Evolutionary conservation across 169 alveolate species (phyloP), one percentile per base, ranked within the genome.

Genomic region (Cryptosporidium meleagridis): DNA sequence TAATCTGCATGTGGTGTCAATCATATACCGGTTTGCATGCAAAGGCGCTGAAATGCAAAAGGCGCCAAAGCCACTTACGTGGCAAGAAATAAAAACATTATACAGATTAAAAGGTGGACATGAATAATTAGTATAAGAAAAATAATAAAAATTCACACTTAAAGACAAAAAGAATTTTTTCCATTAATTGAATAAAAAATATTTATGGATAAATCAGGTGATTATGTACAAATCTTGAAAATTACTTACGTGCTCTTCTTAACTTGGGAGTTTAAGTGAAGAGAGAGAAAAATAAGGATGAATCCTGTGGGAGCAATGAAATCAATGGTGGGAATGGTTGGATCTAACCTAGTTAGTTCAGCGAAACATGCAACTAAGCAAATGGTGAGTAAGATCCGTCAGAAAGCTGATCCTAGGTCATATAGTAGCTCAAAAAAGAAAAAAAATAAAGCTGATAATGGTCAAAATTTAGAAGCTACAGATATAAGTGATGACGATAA

Each of bases 311-410:
- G 89, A 80, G 89, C 89, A 12, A 61, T 80, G 75, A 80, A 59
- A 21, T 59, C 89, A 37, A 53, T 80, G 59, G 45, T 80, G 45
- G 89, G 89, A 26, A 39, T 65, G 35, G 75, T 80, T 9, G 89
- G 89, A 80, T 80, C 89, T 58, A 80, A 80, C 55, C 37, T 80
- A 6, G 80, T 80, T 39, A 80, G 75, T 39, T 80, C 89, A 33
- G 89, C 89, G 31, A 80, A 80, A n/a, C 70, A 80, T 80, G 89
- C 89, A 62, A 80, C 89, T 8, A 80, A 80, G 55, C 80, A 80
- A 31, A 65, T 80, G 16, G 89, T 80, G 51, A 44, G 33, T 35
- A 80, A 80, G 44, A 62, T 80, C 70, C 55, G 65, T 1, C 55
- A 45, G 39, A 80, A 80, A 37, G 45, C 89, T 23, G 55, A 45